Evolutionary conservation across 1,284 basidiomycete species (phyloP).

Genomic region (Leccinum griseonigrum): DNA sequence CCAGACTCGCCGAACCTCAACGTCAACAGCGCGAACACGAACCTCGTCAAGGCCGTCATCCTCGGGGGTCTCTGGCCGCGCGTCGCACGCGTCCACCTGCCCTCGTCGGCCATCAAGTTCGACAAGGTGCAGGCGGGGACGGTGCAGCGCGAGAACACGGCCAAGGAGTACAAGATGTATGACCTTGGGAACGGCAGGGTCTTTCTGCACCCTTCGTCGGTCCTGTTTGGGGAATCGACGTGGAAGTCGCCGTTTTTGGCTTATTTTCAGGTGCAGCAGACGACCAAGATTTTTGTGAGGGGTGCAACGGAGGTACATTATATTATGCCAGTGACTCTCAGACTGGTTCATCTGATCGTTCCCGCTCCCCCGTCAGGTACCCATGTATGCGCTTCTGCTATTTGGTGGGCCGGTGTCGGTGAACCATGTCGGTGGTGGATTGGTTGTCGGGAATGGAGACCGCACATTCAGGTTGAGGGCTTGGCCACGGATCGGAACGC

Average conservation of each 20-base stretch:
- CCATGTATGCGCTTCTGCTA: conserved; percentile 79
- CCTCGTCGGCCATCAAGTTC: conserved; percentile 73
- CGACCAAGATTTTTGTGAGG: conserved; percentile 83
- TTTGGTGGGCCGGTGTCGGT: conserved; percentile 82
- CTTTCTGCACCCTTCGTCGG: conserved; percentile 84
- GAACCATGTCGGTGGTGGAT: conserved; percentile 75
- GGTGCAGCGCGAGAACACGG: conserved; percentile 78
- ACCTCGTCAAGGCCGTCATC: conserved; percentile 79
- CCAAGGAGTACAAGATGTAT: conserved; percentile 78
- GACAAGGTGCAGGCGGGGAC: conserved; percentile 81
- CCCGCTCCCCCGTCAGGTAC: conserved; percentile 49
- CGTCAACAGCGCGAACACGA: conserved; percentile 60
- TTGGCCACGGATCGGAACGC: conserved; percentile 84
- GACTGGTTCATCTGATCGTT: not conserved
- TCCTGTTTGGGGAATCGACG: conserved; percentile 70
- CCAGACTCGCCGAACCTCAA: conserved; percentile 52
- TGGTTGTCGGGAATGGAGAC: conserved; percentile 60
- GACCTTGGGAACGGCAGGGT: conserved; percentile 63
- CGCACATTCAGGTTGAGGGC: conserved; percentile 68
- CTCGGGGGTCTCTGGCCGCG: conserved; percentile 84
- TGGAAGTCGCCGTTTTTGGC: conserved; percentile 81
- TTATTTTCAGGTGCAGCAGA: conserved; percentile 82
- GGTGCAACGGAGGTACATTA: conserved; percentile 79
- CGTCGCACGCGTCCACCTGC: conserved; percentile 74
- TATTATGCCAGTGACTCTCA: not conserved